A percentile compares a stretch with the other conserved stretches of the same genome.
Conservation (phyloP, 1,139 yeast genomes). For the Zhuliangozyma parablackwelliae region DNA sequence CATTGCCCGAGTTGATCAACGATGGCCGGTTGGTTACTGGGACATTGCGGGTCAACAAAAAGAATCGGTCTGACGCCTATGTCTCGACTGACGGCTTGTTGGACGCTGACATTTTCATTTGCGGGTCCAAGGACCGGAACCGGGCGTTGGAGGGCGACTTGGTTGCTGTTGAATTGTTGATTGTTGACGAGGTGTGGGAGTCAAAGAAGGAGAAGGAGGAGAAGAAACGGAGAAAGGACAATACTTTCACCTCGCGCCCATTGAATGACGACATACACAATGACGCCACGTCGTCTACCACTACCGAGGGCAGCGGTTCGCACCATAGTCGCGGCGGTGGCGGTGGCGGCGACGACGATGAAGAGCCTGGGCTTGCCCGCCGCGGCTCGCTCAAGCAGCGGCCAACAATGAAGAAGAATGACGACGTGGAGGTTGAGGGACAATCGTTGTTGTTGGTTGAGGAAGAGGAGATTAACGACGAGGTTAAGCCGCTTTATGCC, state of each 20-base stretch:
- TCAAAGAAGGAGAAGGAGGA: constrained; percentile 96
- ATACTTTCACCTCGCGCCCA: constrained; percentile 32
- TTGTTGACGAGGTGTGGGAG: constrained; percentile 97
- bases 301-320: constrained; percentile 15
- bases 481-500: constrained; percentile 88
- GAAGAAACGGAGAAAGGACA: constrained; percentile 88
- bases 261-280: constrained; percentile 63
- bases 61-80: constrained; percentile 95
- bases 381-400: constrained; percentile 91
- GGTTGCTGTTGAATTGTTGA: constrained; percentile 89
- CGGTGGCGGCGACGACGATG: constrained; percentile 15
- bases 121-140: constrained; percentile 98
- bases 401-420: constrained; percentile 97
- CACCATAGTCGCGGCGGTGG: constrained; percentile 8
- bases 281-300: constrained; percentile 56
- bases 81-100: constrained; percentile 92
- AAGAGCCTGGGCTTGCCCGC: constrained; percentile 53
- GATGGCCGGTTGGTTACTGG: constrained; percentile 95
- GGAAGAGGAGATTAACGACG: constrained; percentile 94
- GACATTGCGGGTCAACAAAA: constrained; percentile 85
- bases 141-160: constrained; percentile 95
- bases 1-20: constrained; percentile 80
- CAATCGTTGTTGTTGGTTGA: constrained; percentile 87
- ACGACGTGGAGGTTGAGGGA: constrained; percentile 98
- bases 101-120: constrained; percentile 94